Evolutionary conservation across 176 grass and related monocot species (phyloP).

Genomic region (Juncus inflexus): DNA sequence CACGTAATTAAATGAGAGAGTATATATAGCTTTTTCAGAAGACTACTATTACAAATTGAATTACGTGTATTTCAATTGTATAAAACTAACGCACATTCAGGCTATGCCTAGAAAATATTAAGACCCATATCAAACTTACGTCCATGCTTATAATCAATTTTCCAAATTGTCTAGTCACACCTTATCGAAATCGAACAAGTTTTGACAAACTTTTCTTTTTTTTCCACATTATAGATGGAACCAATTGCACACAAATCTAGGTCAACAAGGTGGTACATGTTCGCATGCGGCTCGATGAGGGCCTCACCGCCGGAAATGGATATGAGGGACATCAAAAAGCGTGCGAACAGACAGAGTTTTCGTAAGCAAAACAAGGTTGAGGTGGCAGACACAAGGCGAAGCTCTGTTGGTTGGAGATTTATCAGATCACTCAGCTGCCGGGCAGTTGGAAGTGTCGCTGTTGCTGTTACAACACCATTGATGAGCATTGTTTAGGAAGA

Average conservation of each 20-base stretch:
- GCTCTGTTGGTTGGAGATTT: slow-evolving; percentile 51
- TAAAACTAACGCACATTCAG: too few relatives aligned
- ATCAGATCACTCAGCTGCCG: slow-evolving; percentile 67
- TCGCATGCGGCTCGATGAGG: slow-evolving; percentile 48
- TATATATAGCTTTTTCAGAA: not conserved
- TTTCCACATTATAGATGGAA: slow-evolving; percentile 9
- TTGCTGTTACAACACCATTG: slow-evolving; percentile 35
- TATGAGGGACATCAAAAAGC: slow-evolving; percentile 60
- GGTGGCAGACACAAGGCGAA: not conserved
- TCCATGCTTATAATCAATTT: too few relatives aligned
- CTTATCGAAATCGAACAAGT: too few relatives aligned
- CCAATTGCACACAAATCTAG: not conserved
- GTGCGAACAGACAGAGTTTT: slow-evolving; percentile 34
- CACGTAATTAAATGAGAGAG: not conserved
- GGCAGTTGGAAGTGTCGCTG: slow-evolving; percentile 56
- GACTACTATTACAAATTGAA: not conserved
- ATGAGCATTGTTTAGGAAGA: slow-evolving; percentile 40
- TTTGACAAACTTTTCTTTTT: not conserved
- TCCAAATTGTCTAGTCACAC: too few relatives aligned
- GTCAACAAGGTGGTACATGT: slow-evolving; percentile 41
- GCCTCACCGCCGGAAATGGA: slow-evolving; percentile 57
- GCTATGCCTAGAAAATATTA: too few relatives aligned
- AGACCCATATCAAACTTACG: too few relatives aligned
- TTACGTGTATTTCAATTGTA: too few relatives aligned
- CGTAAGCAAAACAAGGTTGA: not conserved